These are phyloP conservation scores for Ceratocystis cacaofunesta DNA, from an alignment of 2,329 filamentous ascomycete species.

Conservation along the genomic window DNA sequence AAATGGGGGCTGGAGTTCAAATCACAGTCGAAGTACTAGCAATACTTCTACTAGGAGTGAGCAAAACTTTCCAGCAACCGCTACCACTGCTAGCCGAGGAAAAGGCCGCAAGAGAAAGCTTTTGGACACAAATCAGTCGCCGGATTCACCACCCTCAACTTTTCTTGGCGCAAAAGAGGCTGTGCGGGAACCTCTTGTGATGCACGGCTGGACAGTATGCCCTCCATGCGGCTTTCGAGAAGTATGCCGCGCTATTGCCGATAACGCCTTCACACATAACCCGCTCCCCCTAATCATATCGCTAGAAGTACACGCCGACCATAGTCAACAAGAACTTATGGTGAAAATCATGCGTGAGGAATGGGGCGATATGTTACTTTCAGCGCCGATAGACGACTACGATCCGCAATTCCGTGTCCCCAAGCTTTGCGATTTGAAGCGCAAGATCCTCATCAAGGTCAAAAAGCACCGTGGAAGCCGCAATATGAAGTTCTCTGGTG, in stretches of 20 bases:
- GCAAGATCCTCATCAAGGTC: constrained; percentile 74
- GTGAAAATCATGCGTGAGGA: constrained; percentile 85
- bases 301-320: constrained; percentile 74
- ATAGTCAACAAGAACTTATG: constrained; percentile 79
- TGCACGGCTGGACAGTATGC: constrained; percentile 73
- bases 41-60: neutral
- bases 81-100: neutral
- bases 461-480: constrained; percentile 39
- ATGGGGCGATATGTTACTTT: constrained; percentile 63
- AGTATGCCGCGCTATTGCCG: constrained; percentile 65
- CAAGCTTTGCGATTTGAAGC: constrained; percentile 52
- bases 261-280: constrained; percentile 61
- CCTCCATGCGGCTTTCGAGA: constrained; percentile 74
- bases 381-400: constrained; percentile 36
- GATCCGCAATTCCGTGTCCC: constrained; percentile 45
- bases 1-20: neutral
- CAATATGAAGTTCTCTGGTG: constrained; percentile 9
- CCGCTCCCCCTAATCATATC: constrained; percentile 79
- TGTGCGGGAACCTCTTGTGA: constrained; percentile 54
- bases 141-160: neutral
- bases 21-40: neutral
- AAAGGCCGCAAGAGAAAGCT: neutral
- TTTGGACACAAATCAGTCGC: neutral
- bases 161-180: neutral
- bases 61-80: neutral